Percentiles rank a stretch among this genome's conserved stretches.
phyloP scores from a whole-genome alignment of 2,329 filamentous ascomycete species.

The Hypoxylon sp. region DNA sequence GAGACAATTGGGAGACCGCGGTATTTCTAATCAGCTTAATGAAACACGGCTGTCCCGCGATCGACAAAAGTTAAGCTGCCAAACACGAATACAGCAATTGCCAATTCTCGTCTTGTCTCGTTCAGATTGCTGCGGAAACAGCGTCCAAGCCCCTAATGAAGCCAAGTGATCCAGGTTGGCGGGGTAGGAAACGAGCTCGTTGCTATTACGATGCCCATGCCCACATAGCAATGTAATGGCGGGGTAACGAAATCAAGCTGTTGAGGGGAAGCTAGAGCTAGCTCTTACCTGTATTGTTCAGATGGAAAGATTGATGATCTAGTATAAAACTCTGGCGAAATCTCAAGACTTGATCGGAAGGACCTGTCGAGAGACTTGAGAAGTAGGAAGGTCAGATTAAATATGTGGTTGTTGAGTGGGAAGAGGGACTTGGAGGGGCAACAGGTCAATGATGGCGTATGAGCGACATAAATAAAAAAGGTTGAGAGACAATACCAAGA shows the following conservation, averaged over 20 bases:
- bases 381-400: constrained; percentile 32
- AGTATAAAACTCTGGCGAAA: constrained; percentile 6
- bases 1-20: constrained; percentile 10
- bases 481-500: constrained; percentile 42
- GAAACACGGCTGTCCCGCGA: constrained; percentile 8
- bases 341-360: constrained; percentile 33
- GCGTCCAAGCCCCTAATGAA: constrained; percentile 27
- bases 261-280: constrained; percentile 19
- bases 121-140: constrained; percentile 20
- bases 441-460: constrained; percentile 41
- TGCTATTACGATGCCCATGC: constrained; percentile 32
- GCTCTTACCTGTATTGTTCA: constrained; percentile 33
- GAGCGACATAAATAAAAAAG: constrained; percentile 44
- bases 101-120: constrained; percentile 21
- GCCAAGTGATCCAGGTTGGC: constrained; percentile 38
- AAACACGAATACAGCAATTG: constrained; percentile 15
- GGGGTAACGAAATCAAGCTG: constrained; percentile 38
- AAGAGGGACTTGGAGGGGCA: constrained; percentile 40
- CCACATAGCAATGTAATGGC: constrained; percentile 35
- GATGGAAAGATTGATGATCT: constrained; percentile 6
- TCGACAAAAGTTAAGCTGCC: constrained; percentile 11
- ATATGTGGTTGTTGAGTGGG: constrained; percentile 39
- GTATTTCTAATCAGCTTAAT: constrained; percentile 35
- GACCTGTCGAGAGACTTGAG: constrained; percentile 21
- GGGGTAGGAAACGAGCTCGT: constrained; percentile 34